Conservation (phyloP, 2,329 filamentous ascomycete species). For the Curvularia sp. region DNA sequence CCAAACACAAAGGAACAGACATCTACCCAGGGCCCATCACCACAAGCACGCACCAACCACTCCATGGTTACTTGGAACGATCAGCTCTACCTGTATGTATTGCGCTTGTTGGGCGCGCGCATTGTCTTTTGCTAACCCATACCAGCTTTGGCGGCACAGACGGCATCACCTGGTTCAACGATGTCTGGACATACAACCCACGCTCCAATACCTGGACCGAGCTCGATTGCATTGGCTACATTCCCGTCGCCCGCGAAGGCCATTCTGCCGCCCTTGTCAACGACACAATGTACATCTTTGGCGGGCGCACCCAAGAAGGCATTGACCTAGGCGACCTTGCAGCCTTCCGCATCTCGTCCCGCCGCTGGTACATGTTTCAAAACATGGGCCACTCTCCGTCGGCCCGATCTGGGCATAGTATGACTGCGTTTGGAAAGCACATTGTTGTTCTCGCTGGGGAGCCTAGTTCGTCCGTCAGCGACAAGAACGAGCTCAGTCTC, state of each 20-base stretch:
- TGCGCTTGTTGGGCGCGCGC: conserved; percentile 59
- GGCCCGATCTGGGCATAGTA: conserved; percentile 92
- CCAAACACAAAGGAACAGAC: conserved; percentile 70
- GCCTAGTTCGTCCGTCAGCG: conserved; percentile 83
- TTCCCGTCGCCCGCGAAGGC: conserved; percentile 90
- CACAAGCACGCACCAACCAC: conserved; percentile 93
- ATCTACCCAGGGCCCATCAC: conserved; percentile 52
- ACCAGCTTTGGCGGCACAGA: conserved; percentile 94
- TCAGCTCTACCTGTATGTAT: conserved; percentile 76
- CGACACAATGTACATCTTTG: conserved; percentile 99
- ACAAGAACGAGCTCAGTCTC: conserved; percentile 83
- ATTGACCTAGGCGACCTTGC: conserved; percentile 91
- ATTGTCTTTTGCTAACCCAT: conserved; percentile 19
- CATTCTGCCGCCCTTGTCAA: conserved; percentile 93
- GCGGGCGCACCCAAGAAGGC: conserved; percentile 92
- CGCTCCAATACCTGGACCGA: conserved; percentile 82
- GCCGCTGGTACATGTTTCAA: conserved; percentile 98
- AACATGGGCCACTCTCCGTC: conserved; percentile 98
- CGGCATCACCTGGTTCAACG: conserved; percentile 96
- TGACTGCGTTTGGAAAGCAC: conserved; percentile 93
- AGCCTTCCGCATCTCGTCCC: conserved; percentile 80
- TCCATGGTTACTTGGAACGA: conserved; percentile 91
- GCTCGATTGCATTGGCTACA: conserved; percentile 96
- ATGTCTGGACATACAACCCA: conserved; percentile 96
- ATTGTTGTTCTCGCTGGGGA: conserved; percentile 93